Base-by-base conservation (phyloP, 176 grass and related monocot species). In the Guadua angustifolia region DNA sequence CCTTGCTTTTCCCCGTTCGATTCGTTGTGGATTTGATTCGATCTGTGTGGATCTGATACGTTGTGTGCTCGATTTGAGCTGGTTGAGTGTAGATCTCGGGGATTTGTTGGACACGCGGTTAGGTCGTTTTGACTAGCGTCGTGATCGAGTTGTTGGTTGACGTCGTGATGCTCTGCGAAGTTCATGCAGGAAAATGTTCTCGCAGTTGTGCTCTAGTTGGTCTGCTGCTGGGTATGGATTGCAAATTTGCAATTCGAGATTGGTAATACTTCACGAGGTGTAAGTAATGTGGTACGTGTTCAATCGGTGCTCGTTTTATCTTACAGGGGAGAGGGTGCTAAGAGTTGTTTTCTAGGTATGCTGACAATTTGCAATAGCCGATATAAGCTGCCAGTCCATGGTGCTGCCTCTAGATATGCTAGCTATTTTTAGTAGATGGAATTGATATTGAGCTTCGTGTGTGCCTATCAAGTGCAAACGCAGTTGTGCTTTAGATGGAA, bases 381-480 rank as follows among this genome's bases (percentile, higher is more conserved):
- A 17, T 78, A 33, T 21, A 11, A 56, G 61, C 70, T 62, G 47
- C 3, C 4, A 85, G 25, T 69, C 53, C 63, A 39, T 32, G 1
- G n/a, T 32, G 53, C 24, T 33, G 51, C 36, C 11, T 26, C 24
- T 79, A 57, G 29, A 61, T 51, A 21, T 25, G 11, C 10, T 13
- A 49, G 16, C 79, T 82, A 78, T 82, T 86, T 89, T 82, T 82
- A 86, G 79, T 17, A 78, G 15, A 77, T 36, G n/a, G 66, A 17
- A 65, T 56, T 59, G 19, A 38, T 29, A 16, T 7, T 24, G 35
- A 47, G 45, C 39, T 42, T 9, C 44, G 22, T 7, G 9, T 9
- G 47, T 68, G 29, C 33, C 43, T 36, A 36, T 36, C 35, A 36
- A 36, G 35, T 36, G 35, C 35, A 2, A 36, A 36, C 35, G 35